Conservation (phyloP, 148 eudicot species). For the Cornus controversa region DNA sequence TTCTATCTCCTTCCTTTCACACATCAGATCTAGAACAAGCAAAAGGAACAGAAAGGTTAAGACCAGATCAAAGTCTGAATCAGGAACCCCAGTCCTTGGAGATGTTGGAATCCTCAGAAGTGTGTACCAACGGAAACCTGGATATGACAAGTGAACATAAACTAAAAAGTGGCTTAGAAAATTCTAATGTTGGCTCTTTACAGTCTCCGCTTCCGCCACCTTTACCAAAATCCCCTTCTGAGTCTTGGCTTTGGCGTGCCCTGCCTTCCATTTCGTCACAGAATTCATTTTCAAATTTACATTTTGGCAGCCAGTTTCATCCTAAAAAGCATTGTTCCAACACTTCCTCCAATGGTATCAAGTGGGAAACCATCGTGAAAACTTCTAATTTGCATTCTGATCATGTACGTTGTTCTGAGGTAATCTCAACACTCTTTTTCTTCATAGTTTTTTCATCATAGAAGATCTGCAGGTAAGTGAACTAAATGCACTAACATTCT, state of each 20-base stretch:
- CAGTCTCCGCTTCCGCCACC: conserved; percentile 70
- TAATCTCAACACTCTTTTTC: conserved; percentile 20
- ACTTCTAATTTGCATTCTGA: conserved; percentile 66
- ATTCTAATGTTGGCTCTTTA: conserved; percentile 8
- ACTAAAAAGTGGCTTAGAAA: conserved; percentile 15
- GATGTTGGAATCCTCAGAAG: not conserved
- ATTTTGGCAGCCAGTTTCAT: conserved; percentile 26
- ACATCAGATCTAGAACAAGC: not conserved
- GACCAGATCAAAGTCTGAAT: conserved; percentile 2
- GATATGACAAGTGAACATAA: conserved; percentile 30
- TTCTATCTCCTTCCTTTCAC: not conserved
- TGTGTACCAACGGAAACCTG: conserved; percentile 6
- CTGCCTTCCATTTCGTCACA: conserved; percentile 59
- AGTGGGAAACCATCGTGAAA: conserved; percentile 97
- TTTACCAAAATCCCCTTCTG: conserved; percentile 92
- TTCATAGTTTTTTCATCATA: no score
- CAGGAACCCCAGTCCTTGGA: not conserved
- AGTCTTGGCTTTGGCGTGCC: conserved; percentile 90
- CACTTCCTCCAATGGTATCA: conserved; percentile 32
- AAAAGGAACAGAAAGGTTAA: not conserved
- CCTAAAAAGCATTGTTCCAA: conserved; percentile 42
- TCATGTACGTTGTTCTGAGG: conserved; percentile 89
- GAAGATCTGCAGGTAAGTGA: not conserved
- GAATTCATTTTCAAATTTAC: conserved; percentile 52
- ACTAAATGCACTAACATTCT: not conserved